Evolutionary conservation across 805 yeast genomes (phyloP).

Genomic region (Candida rishiriensis): DNA sequence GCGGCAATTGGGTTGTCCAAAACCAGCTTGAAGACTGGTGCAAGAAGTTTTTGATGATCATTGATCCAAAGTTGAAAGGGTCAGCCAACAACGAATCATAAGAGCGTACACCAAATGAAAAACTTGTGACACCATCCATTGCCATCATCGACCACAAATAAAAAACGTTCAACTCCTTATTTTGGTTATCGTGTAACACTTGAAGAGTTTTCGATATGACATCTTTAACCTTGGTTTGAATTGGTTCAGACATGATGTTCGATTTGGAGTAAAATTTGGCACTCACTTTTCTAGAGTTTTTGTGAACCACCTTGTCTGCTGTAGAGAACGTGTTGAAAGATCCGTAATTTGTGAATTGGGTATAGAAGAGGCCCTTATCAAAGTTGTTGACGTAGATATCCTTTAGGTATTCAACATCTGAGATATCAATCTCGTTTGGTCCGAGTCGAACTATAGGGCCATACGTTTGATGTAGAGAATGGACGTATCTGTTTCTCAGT

Average conservation of each 20-base stretch:
- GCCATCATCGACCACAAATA: constrained; percentile 67
- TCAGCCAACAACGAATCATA: constrained; percentile 42
- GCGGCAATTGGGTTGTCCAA: constrained; percentile 60
- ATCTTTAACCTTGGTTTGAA: constrained; percentile 31
- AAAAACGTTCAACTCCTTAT: constrained; percentile 46
- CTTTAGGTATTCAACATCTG: constrained; percentile 46
- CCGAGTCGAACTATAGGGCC: constrained; percentile 61
- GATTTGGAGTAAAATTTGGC: constrained; percentile 43
- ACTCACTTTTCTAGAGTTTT: constrained; percentile 36
- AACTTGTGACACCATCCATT: constrained; percentile 62
- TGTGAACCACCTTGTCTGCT: constrained; percentile 44
- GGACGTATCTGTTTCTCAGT: constrained; percentile 45
- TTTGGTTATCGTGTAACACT: constrained; percentile 18
- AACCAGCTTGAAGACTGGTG: constrained; percentile 57
- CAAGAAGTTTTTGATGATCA: constrained; percentile 41
- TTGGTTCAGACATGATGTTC: constrained; percentile 28
- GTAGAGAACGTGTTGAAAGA: constrained; percentile 55
- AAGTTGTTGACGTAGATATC: constrained; percentile 54
- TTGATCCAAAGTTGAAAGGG: constrained; percentile 33
- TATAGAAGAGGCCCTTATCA: constrained; percentile 56
- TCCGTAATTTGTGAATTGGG: constrained; percentile 57
- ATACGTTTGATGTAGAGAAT: constrained; percentile 46
- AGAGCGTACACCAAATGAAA: constrained; percentile 50
- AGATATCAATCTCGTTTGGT: constrained; percentile 58
- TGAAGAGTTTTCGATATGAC: constrained; percentile 29